phyloP scores from a whole-genome alignment of 1,284 basidiomycete species.

The Athelia psychrophila region DNA sequence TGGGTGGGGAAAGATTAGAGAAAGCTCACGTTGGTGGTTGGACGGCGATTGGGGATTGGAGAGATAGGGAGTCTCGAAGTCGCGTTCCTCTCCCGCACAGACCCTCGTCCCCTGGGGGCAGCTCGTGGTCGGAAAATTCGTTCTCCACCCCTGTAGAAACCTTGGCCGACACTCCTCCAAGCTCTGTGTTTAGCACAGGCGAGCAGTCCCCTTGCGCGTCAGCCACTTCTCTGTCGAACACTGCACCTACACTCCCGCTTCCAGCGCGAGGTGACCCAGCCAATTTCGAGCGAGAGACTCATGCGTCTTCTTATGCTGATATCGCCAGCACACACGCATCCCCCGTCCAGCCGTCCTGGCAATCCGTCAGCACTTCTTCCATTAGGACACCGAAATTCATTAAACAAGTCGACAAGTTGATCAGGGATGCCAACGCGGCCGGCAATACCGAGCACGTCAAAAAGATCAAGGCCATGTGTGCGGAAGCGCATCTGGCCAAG shows the following conservation, averaged over 20 bases:
- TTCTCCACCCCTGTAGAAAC: neutral
- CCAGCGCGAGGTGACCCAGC: too few relatives aligned
- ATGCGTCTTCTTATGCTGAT: neutral
- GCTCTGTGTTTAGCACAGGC: neutral
- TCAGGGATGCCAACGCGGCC: neutral
- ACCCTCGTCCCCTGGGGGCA: neutral
- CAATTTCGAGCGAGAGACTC: too few relatives aligned
- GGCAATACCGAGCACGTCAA: neutral
- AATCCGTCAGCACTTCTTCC: neutral
- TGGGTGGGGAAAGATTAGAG: neutral
- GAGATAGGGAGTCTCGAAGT: too few relatives aligned
- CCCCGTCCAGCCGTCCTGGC: neutral
- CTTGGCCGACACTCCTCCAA: neutral
- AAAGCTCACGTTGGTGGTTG: neutral
- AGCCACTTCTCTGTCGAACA: neutral
- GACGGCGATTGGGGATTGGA: too few relatives aligned
- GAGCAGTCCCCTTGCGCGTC: neutral
- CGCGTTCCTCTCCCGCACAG: neutral
- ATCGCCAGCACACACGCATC: neutral
- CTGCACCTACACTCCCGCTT: neutral
- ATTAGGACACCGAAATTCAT: neutral
- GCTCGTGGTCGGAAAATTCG: neutral
- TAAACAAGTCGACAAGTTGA: neutral
- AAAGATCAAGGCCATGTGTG: constrained; percentile 1
- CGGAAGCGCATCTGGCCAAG: neutral